A percentile compares a stretch with the other conserved stretches of the same genome.
These are phyloP conservation scores for Ricinus communis DNA, from an alignment of 345 rosid genomes.

Conservation along the genomic window DNA sequence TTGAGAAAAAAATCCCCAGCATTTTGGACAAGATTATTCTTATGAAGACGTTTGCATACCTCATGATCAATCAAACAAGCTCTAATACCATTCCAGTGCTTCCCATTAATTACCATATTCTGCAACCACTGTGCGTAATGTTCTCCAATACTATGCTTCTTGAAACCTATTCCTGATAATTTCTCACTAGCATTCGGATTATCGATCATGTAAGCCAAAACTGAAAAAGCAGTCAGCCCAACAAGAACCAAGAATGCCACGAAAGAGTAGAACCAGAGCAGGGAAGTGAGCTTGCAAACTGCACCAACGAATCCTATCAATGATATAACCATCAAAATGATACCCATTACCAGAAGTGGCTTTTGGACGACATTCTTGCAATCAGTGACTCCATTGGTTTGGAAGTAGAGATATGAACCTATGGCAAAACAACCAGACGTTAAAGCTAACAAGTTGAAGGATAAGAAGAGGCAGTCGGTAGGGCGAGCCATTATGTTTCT, in stretches of 20 bases:
- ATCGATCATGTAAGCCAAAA: neutral
- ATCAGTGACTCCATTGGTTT: slow-evolving; percentile 5
- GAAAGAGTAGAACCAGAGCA: slow-evolving; percentile 1
- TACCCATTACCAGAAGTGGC: neutral
- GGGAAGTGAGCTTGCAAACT: neutral
- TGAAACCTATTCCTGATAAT: neutral
- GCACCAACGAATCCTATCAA: slow-evolving; percentile 12
- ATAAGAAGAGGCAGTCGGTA: neutral
- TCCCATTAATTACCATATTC: slow-evolving; percentile 6
- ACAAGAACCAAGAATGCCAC: neutral
- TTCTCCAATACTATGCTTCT: neutral
- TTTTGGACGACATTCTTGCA: slow-evolving; percentile 13
- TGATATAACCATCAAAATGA: neutral
- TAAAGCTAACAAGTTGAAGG: neutral
- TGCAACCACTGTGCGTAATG: neutral
- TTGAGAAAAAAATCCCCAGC: neutral
- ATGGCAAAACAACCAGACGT: neutral
- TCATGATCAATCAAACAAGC: slow-evolving; percentile 8
- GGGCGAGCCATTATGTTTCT: neutral
- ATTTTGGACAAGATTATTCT: neutral
- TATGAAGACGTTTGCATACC: neutral
- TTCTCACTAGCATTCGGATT: neutral
- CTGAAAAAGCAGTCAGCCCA: neutral
- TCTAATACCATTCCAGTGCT: slow-evolving; percentile 12
- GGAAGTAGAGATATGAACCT: slow-evolving; percentile 9